Conservation (phyloP, 768 basidiomycete species). For the Macrolepiota fuliginosa region DNA sequence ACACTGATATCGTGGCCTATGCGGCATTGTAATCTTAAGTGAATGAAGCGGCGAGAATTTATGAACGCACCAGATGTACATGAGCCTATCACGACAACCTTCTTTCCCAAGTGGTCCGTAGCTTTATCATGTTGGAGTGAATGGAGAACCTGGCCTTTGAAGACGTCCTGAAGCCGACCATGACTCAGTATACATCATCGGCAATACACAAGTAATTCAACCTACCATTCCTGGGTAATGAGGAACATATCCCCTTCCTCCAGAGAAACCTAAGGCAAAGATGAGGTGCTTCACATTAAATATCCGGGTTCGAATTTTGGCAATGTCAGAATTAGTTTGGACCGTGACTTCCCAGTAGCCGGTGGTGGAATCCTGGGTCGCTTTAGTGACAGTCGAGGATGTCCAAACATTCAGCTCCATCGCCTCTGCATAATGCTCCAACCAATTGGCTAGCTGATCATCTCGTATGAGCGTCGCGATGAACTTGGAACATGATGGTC, state of each 20-base stretch:
- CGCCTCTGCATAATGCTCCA: constrained; percentile 28
- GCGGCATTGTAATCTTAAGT: too few species aligned
- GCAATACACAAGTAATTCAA: neutral
- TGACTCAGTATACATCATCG: neutral
- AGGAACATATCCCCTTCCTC: constrained; percentile 45
- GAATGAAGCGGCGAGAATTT: neutral
- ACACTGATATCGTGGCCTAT: constrained; percentile 44
- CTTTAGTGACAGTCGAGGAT: constrained; percentile 30
- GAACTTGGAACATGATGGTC: neutral
- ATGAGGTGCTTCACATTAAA: constrained; percentile 50
- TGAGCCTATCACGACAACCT: constrained; percentile 66
- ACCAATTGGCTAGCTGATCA: constrained; percentile 29
- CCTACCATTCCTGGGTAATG: constrained; percentile 43
- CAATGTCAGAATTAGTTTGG: constrained; percentile 30
- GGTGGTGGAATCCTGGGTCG: constrained; percentile 29
- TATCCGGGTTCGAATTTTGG: constrained; percentile 26
- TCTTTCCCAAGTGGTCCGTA: constrained; percentile 60
- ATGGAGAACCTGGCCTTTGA: constrained; percentile 63
- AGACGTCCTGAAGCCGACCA: constrained; percentile 38
- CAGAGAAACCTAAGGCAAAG: constrained; percentile 50
- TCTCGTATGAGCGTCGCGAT: neutral
- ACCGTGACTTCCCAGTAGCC: constrained; percentile 44
- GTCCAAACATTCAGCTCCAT: constrained; percentile 55
- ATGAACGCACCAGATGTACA: constrained; percentile 48
- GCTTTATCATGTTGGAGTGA: constrained; percentile 56